These are phyloP conservation scores for Chaetothyriales sp. DNA, from an alignment of 2,329 filamentous ascomycete species.

Conservation along the genomic window DNA sequence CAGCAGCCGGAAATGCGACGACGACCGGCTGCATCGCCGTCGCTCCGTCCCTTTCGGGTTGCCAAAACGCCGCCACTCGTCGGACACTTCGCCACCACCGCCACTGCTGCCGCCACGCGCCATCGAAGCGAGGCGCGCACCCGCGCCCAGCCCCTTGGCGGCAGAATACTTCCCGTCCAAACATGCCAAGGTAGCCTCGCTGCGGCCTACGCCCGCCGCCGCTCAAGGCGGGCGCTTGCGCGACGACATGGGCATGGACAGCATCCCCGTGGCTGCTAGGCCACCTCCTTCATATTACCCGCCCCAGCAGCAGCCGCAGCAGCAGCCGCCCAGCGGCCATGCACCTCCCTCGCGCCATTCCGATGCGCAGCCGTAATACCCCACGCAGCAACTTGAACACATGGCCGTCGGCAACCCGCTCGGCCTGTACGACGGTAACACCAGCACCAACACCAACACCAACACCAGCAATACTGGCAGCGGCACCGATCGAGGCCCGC, in stretches of 20 bases:
- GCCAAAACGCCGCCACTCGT: constrained; percentile 16
- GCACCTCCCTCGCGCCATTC: neutral
- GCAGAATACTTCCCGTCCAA: too few relatives aligned
- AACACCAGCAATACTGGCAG: neutral
- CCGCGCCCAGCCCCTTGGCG: neutral
- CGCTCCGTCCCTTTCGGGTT: constrained; percentile 13
- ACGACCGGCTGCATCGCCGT: neutral
- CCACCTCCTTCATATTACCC: too few relatives aligned
- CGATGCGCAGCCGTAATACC: neutral
- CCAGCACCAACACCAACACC: too few relatives aligned
- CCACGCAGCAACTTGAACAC: too few relatives aligned
- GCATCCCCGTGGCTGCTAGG: neutral
- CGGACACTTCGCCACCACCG: constrained; percentile 6
- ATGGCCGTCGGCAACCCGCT: too few relatives aligned
- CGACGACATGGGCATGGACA: neutral
- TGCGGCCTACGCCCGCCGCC: neutral
- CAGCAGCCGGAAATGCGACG: neutral
- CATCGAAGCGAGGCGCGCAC: neutral
- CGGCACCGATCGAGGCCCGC: neutral
- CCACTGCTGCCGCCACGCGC: neutral
- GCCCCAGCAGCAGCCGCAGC: neutral
- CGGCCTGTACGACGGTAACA: too few relatives aligned
- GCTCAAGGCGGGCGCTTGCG: too few relatives aligned
- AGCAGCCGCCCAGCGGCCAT: neutral
- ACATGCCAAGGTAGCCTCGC: neutral